Evolutionary conservation across 2,329 filamentous ascomycete species (phyloP).

Genomic region (Rhexocercosporidium sp.): DNA sequence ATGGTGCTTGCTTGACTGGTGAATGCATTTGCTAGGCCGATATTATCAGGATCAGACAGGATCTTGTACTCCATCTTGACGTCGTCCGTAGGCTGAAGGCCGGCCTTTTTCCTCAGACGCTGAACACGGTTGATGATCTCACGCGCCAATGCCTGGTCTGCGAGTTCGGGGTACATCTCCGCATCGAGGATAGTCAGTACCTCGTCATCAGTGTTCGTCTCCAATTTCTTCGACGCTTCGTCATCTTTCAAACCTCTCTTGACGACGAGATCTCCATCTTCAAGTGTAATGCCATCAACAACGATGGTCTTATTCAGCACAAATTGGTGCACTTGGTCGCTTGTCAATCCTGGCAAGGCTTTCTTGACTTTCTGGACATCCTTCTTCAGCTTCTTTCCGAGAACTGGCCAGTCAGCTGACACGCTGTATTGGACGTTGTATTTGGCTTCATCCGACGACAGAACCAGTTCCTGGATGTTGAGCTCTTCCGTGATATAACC

Average conservation of each 20-base stretch:
- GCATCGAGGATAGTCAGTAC: constrained; percentile 91
- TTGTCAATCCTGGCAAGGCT: constrained; percentile 78
- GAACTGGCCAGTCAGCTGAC: constrained; percentile 87
- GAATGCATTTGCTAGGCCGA: constrained; percentile 75
- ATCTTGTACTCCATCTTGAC: constrained; percentile 93
- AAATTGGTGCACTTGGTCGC: constrained; percentile 81
- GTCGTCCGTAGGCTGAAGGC: constrained; percentile 88
- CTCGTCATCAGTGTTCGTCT: constrained; percentile 87
- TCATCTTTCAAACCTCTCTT: constrained; percentile 79
- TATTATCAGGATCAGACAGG: constrained; percentile 75
- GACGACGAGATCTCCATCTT: constrained; percentile 82
- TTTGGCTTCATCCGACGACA: constrained; percentile 85
- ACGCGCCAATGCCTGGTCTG: constrained; percentile 84
- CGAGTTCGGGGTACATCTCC: constrained; percentile 81
- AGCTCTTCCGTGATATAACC: constrained; percentile 91
- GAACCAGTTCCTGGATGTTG: constrained; percentile 83
- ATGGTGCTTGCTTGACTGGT: constrained; percentile 70
- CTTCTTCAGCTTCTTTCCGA: constrained; percentile 98
- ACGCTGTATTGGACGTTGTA: constrained; percentile 94
- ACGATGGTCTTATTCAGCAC: constrained; percentile 73
- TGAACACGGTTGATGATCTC: constrained; percentile 95
- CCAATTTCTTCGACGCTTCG: constrained; percentile 72
- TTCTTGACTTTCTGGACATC: constrained; percentile 92
- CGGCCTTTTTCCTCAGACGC: constrained; percentile 90
- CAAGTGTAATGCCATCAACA: constrained; percentile 85